Evolutionary conservation across 106 monocot genomes (phyloP).

Genomic region (Agapanthus africanus): DNA sequence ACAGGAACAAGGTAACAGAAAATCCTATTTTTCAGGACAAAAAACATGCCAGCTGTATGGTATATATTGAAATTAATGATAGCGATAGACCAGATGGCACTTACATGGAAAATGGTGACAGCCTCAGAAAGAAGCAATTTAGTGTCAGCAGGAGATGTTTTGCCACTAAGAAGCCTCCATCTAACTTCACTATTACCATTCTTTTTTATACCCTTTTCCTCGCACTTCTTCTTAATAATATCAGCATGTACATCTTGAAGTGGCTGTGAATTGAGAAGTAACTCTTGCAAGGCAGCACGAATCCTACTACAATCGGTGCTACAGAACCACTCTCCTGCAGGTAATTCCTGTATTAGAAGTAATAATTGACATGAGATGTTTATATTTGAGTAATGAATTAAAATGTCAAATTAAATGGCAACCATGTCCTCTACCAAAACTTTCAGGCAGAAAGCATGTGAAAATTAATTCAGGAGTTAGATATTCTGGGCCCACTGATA

Average conservation of each 20-base stretch:
- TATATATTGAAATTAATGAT: neutral
- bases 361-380: neutral
- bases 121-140: constrained; percentile 70
- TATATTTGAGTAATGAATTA: neutral
- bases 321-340: constrained; percentile 86
- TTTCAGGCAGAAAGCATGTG: neutral
- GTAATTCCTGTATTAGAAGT: constrained; percentile 58
- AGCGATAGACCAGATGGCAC: constrained; percentile 8
- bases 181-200: constrained; percentile 41
- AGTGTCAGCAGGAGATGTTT: constrained; percentile 40
- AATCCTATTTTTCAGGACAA: neutral
- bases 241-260: constrained; percentile 35
- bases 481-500: neutral
- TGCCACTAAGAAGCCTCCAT: constrained; percentile 86
- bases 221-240: constrained; percentile 53
- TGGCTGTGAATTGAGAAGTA: constrained; percentile 43
- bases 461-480: neutral
- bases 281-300: constrained; percentile 43
- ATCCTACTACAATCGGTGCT: constrained; percentile 55
- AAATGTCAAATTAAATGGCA: neutral
- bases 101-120: constrained; percentile 81
- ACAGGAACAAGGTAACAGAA: neutral
- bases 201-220: constrained; percentile 35
- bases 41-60: neutral
- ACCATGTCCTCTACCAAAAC: neutral